phyloP scores from a whole-genome alignment of 495 filamentous ascomycete species.

The Aspergillus steynii region DNA sequence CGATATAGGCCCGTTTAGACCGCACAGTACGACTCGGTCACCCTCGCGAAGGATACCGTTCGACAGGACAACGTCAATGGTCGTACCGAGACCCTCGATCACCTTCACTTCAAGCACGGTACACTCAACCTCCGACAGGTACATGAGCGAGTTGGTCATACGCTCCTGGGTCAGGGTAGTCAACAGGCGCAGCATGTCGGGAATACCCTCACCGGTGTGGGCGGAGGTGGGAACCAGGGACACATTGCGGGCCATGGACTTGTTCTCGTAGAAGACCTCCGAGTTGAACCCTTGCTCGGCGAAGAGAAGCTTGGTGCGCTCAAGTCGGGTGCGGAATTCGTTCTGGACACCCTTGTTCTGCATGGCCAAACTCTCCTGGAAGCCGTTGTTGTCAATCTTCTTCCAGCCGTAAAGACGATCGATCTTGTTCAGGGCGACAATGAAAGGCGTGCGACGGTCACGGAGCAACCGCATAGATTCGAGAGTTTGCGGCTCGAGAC shows the following conservation, averaged over 20 bases:
- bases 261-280: slow-evolving; percentile 95
- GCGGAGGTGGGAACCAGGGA: slow-evolving; percentile 96
- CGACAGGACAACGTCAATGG: slow-evolving; percentile 94
- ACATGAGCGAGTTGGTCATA: slow-evolving; percentile 98
- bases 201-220: slow-evolving; percentile 97
- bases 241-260: slow-evolving; percentile 89
- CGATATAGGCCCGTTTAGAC: slow-evolving; percentile 88
- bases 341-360: slow-evolving; percentile 94
- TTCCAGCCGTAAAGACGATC: slow-evolving; percentile 99
- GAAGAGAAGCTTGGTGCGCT: slow-evolving; percentile 90
- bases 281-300: slow-evolving; percentile 97
- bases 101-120: slow-evolving; percentile 99
- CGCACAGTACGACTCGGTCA: slow-evolving; percentile 91
- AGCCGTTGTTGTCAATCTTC: slow-evolving; percentile 96
- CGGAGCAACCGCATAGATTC: slow-evolving; percentile 95
- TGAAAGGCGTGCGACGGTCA: slow-evolving; percentile 95
- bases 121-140: slow-evolving; percentile 94
- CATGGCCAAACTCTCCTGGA: slow-evolving; percentile 83
- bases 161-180: slow-evolving; percentile 90
- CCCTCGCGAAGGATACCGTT: slow-evolving; percentile 96
- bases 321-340: slow-evolving; percentile 89
- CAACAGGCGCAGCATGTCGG: slow-evolving; percentile 97
- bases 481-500: slow-evolving; percentile 94
- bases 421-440: slow-evolving; percentile 99
- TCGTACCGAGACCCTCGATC: slow-evolving; percentile 97